Conservation (phyloP, 78 protist species). For the Pigoraptor vietnamica region DNA sequence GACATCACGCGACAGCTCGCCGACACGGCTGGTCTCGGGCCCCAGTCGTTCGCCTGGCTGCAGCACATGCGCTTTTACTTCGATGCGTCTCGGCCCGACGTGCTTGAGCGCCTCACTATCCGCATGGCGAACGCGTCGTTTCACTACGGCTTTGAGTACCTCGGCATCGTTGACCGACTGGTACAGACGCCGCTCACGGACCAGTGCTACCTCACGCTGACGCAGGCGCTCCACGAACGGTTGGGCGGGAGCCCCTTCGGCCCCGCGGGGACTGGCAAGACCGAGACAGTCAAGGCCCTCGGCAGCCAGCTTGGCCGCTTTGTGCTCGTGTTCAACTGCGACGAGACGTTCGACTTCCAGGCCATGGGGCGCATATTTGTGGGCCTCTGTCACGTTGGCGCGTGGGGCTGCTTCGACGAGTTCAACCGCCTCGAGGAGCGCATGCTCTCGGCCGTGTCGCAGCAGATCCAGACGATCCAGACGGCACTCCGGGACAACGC, state of each 20-base stretch:
- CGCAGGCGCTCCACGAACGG: slow-evolving; percentile 84
- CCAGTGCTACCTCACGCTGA: slow-evolving; percentile 79
- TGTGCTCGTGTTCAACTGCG: slow-evolving; percentile 94
- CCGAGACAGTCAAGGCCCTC: slow-evolving; percentile 94
- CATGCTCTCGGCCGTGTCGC: slow-evolving; percentile 98
- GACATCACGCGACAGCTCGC: slow-evolving; percentile 68
- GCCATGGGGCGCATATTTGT: slow-evolving; percentile 96
- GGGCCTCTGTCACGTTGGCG: slow-evolving; percentile 95
- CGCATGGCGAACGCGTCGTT: slow-evolving; percentile 82
- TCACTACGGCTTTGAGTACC: slow-evolving; percentile 93
- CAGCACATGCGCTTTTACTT: slow-evolving; percentile 83
- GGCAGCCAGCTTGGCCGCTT: slow-evolving; percentile 87
- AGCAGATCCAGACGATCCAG: slow-evolving; percentile 97
- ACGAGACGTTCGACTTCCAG: slow-evolving; percentile 92
- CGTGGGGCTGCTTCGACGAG: slow-evolving; percentile 99
- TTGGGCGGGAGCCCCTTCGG: slow-evolving; percentile 97
- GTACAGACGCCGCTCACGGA: slow-evolving; percentile 96
- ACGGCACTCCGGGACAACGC: slow-evolving; percentile 54
- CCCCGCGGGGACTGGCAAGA: slow-evolving; percentile 99
- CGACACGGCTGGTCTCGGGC: not conserved
- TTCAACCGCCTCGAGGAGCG: slow-evolving; percentile 98
- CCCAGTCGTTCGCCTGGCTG: slow-evolving; percentile 82
- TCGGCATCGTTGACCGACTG: slow-evolving; percentile 90
- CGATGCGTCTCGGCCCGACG: slow-evolving; percentile 34
- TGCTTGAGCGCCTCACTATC: slow-evolving; percentile 46